A percentile compares a stretch with the other conserved stretches of the same genome.
phyloP scores from a whole-genome alignment of 2,329 filamentous ascomycete species.

The Furcasterigmium sp. region DNA sequence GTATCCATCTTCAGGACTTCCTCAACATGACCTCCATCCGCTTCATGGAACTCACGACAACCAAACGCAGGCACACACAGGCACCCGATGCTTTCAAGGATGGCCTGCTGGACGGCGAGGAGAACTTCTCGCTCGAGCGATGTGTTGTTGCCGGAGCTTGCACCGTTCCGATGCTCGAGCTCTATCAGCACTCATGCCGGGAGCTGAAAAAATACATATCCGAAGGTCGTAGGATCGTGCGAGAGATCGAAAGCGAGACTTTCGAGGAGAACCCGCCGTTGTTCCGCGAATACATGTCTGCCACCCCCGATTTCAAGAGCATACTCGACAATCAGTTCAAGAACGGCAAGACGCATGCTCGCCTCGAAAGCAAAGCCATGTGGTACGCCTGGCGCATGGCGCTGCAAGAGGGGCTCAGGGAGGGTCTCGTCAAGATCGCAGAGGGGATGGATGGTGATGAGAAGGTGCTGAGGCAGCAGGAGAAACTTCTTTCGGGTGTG shows the following conservation, averaged over 20 bases:
- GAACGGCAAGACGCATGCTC: conserved; percentile 90
- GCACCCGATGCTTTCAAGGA: conserved; percentile 48
- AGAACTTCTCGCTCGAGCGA: conserved; percentile 61
- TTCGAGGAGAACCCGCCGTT: conserved; percentile 85
- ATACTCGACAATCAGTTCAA: conserved; percentile 97
- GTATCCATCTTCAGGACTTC: conserved; percentile 85
- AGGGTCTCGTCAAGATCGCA: conserved; percentile 70
- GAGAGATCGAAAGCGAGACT: conserved; percentile 84
- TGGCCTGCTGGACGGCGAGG: conserved; percentile 32
- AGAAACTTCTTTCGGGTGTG: conserved; percentile 60
- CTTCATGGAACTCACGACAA: conserved; percentile 98
- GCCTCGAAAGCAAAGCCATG: conserved; percentile 86
- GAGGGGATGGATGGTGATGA: conserved; percentile 75
- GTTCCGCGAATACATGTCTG: conserved; percentile 86
- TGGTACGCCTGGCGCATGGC: conserved; percentile 99
- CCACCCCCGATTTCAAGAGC: conserved; percentile 73
- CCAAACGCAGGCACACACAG: conserved; percentile 82
- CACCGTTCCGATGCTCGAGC: conserved; percentile 84
- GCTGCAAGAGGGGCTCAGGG: conserved; percentile 72
- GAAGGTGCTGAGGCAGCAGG: conserved; percentile 58
- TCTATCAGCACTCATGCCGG: conserved; percentile 93
- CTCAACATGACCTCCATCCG: conserved; percentile 92
- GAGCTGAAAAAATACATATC: conserved; percentile 97
- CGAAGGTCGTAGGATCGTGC: conserved; percentile 83
- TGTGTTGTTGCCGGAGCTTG: conserved; percentile 86